Evolutionary conservation across 495 filamentous ascomycete species (phyloP).

Genomic region (Saxophila tyrrhenica): DNA sequence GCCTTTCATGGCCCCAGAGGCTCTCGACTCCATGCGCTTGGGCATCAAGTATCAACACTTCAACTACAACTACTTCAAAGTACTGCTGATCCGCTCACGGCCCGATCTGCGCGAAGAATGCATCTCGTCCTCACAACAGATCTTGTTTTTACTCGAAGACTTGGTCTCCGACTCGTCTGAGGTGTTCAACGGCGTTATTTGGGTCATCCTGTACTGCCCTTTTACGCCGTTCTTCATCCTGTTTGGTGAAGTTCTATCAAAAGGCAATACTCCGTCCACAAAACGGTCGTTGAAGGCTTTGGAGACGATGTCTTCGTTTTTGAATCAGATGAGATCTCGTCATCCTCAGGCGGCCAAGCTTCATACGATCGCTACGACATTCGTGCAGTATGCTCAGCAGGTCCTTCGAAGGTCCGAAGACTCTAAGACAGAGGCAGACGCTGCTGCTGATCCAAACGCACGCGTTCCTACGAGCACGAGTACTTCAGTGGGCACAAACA

Average conservation of each 20-base stretch:
- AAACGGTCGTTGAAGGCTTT: slow-evolving; percentile 2
- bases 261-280: not conserved
- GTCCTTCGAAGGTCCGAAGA: not conserved
- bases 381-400: slow-evolving; percentile 1
- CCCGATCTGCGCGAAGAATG: not conserved
- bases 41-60: slow-evolving; percentile 1
- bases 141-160: slow-evolving; percentile 6
- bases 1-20: slow-evolving; percentile 1
- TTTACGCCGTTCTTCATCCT: slow-evolving; percentile 8
- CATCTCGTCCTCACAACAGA: slow-evolving; percentile 1
- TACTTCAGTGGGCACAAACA: too few species aligned
- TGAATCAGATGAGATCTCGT: not conserved
- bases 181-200: slow-evolving; percentile 6
- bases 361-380: not conserved
- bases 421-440: not conserved
- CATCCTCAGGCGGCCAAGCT: slow-evolving; percentile 1
- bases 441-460: not conserved
- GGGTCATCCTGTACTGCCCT: slow-evolving; percentile 7
- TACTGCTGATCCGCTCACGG: not conserved
- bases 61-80: not conserved
- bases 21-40: not conserved
- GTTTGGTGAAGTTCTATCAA: slow-evolving; percentile 5
- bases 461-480: not conserved
- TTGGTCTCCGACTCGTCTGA: slow-evolving; percentile 1
- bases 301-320: slow-evolving; percentile 5